Base-by-base conservation (phyloP, 2,329 filamentous ascomycete species). In the Penicillium hesseltinei region DNA sequence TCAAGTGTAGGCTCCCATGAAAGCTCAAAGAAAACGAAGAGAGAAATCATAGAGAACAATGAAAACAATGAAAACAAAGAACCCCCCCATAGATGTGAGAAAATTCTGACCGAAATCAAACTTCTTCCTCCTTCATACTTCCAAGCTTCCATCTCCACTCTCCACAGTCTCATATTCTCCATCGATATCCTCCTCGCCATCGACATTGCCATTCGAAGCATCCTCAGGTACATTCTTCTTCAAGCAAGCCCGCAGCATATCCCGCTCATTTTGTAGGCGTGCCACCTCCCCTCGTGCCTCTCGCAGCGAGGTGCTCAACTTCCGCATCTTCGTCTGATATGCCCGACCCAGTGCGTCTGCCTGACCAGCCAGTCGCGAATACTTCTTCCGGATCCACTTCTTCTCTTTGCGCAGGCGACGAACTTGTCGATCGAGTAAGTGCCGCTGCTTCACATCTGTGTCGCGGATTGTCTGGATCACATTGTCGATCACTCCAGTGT, bases 381-480 rank as follows among this genome's bases (percentile, higher is more conserved):
- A 65, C 47, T 70, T 62, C 23, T 38, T 47, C 27, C 46, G 61
- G 52, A 70, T 55, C 59, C 61, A 65, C 23, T 48, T 47, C 13
- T 49, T 64, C 55, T 72, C 62, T 21, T 36, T 56, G 31, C 52
- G 56, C 50, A 70, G 59, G 19, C 56, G 60, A 8, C 36, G 35
- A 25, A 59, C 62, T 33, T 56, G 62, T 8, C 59, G 54, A 51
- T 69, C 65, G n/a, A 71, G 56, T 27, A 49, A 55, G 29, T 52
- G 48, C 17, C 63, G 57, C 8, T 63, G 46, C 15, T 54, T 50
- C 1, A 51, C 36, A 21, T 71, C 67, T 1, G 62, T 64, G 13
- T 51, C 58, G 27, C 56, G 59, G 48, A 75, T 69, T 19, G 56
- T 66, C 6, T 60, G 49, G 45, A 73, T 63, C 19, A 75, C 55